Percentiles rank a stretch among this genome's conserved stretches.
phyloP scores from a whole-genome alignment of 306 rosid species.

The Casuarina equisetifolia region DNA sequence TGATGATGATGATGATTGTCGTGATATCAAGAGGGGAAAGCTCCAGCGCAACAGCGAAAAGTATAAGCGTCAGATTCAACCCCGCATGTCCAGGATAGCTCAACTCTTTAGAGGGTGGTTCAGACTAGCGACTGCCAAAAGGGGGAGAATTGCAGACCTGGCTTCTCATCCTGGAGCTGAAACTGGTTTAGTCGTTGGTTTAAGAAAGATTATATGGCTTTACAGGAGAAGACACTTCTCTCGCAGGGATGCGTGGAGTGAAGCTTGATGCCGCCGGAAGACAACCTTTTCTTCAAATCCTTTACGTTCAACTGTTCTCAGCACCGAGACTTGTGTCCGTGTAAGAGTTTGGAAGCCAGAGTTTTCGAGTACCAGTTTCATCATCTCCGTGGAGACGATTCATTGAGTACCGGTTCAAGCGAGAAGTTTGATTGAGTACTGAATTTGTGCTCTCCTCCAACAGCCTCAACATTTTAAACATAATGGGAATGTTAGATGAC shows the following conservation, averaged over 20 bases:
- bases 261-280: slow-evolving; percentile 15
- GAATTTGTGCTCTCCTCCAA: background rate
- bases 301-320: background rate
- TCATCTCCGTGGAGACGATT: background rate
- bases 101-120: slow-evolving; percentile 54
- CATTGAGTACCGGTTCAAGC: background rate
- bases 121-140: slow-evolving; percentile 33
- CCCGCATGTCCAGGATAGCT: slow-evolving; percentile 30
- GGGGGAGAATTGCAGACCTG: slow-evolving; percentile 31
- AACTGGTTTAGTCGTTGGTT: slow-evolving; percentile 45
- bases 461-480: background rate
- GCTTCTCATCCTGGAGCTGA: slow-evolving; percentile 36
- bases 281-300: background rate
- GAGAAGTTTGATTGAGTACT: background rate
- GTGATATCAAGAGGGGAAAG: slow-evolving; percentile 52
- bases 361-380: background rate
- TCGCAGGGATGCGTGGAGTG: slow-evolving; percentile 32
- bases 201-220: slow-evolving; percentile 49
- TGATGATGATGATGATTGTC: slow-evolving; percentile 28
- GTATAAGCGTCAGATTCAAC: slow-evolving; percentile 22
- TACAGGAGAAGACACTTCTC: slow-evolving; percentile 41
- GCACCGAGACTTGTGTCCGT: background rate
- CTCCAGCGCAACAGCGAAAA: slow-evolving; percentile 22
- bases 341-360: background rate
- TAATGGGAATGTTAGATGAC: background rate